Evolutionary conservation across 148 eudicot species (phyloP), one percentile per base, ranked within the genome.

Genomic region (Dianthus caryophyllus): DNA sequence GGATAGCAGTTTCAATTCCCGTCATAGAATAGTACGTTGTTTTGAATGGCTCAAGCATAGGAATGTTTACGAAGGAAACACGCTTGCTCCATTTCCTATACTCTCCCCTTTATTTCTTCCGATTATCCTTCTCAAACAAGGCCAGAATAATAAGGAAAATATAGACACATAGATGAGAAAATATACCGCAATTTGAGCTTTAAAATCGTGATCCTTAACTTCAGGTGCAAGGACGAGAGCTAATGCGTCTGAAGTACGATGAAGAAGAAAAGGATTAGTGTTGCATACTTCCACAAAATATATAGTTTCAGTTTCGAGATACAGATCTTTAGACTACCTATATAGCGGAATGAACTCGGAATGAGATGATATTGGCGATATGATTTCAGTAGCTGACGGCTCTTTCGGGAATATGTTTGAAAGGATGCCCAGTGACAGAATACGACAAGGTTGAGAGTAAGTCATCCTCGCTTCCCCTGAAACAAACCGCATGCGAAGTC

Each of bases 111-210:
- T n/a, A n/a, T n/a, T n/a, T n/a, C n/a, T n/a, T n/a, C n/a, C n/a
- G n/a, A n/a, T n/a, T n/a, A n/a, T n/a, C n/a, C n/a, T n/a, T n/a
- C n/a, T n/a, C n/a, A n/a, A n/a, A n/a, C n/a, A n/a, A n/a, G n/a
- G n/a, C n/a, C n/a, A n/a, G n/a, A n/a, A n/a, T n/a, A n/a, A n/a
- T n/a, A n/a, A n/a, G n/a, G n/a, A n/a, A n/a, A n/a, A n/a, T n/a
- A n/a, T n/a, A n/a, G n/a, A n/a, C n/a, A n/a, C n/a, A n/a, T n/a
- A n/a, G n/a, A n/a, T 33, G 20, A 14, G 54, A 39, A n/a, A 68
- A 48, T n/a, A 26, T 88, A 91, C 97, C 90, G 57, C 66, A 16
- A 91, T 74, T 67, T 83, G 82, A 73, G 70, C 58, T 82, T 79
- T 83, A 39, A 88, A 69, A 72, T 76, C 84, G 63, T 61, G 60